Evolutionary conservation across 2,329 filamentous ascomycete species (phyloP).

Genomic region (Laburnicola sp.): DNA sequence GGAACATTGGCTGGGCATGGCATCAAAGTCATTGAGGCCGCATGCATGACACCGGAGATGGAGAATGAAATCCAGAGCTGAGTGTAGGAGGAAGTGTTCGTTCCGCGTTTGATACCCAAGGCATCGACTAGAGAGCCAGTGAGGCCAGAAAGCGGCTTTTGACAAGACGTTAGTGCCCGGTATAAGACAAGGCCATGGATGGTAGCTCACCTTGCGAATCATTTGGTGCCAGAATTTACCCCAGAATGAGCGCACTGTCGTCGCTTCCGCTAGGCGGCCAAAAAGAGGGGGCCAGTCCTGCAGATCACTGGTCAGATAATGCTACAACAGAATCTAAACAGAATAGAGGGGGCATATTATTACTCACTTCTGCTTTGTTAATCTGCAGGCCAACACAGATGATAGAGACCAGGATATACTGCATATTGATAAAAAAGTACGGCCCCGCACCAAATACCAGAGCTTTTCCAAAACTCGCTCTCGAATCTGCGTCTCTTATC

Average conservation of each 20-base stretch:
- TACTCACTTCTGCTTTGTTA: constrained; percentile 13
- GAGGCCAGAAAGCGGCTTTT: constrained; percentile 4
- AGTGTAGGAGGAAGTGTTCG: constrained; percentile 8
- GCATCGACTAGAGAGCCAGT: neutral
- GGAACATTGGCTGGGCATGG: too few relatives aligned
- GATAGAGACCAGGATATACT: constrained; percentile 11
- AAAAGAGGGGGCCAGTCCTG: constrained; percentile 22
- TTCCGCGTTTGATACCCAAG: constrained; percentile 9
- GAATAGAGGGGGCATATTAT: neutral
- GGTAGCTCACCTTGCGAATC: constrained; percentile 13
- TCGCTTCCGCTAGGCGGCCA: constrained; percentile 7
- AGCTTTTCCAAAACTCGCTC: constrained; percentile 12
- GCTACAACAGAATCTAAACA: neutral
- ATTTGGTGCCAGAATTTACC: constrained; percentile 19
- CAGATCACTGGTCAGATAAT: neutral
- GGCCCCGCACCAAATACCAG: constrained; percentile 13
- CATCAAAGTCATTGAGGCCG: too few relatives aligned
- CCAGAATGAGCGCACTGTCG: constrained; percentile 18
- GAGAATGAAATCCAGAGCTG: constrained; percentile 11
- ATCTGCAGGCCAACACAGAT: constrained; percentile 7
- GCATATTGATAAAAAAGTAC: constrained; percentile 18
- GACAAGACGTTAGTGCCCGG: too few relatives aligned
- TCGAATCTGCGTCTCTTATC: constrained; percentile 6
- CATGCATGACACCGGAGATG: constrained; percentile 17
- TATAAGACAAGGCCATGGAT: too few relatives aligned